phyloP scores from a whole-genome alignment of 805 yeast genomes.

The Candida broadrunensis region DNA sequence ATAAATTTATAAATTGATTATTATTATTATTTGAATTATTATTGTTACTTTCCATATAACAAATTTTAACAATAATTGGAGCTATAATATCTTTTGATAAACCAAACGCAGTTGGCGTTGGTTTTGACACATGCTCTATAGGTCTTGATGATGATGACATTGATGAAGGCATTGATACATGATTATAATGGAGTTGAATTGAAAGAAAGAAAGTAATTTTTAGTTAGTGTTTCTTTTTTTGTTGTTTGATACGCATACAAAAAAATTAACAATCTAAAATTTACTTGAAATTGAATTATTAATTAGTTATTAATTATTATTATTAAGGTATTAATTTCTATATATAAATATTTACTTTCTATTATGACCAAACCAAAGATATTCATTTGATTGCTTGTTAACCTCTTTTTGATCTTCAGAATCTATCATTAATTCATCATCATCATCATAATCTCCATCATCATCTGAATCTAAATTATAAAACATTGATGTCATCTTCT shows the following conservation, averaged over 20 bases:
- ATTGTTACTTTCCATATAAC: slow-evolving; percentile 22
- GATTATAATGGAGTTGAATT: too few relatives aligned
- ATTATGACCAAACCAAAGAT: slow-evolving; percentile 41
- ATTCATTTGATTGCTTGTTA: slow-evolving; percentile 13
- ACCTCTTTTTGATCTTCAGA: slow-evolving; percentile 5
- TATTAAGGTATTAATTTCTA: too few relatives aligned
- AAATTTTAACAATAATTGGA: slow-evolving; percentile 32
- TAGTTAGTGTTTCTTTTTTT: too few relatives aligned
- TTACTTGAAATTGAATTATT: too few relatives aligned
- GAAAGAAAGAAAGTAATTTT: too few relatives aligned
- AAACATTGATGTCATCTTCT: slow-evolving; percentile 21
- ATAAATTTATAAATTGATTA: slow-evolving; percentile 18
- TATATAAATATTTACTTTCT: slow-evolving; percentile 12
- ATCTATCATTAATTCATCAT: slow-evolving; percentile 5
- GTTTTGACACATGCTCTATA: slow-evolving; percentile 5
- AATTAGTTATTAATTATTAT: too few relatives aligned
- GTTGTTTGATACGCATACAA: too few relatives aligned
- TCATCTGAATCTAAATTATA: slow-evolving; percentile 24
- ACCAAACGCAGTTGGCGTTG: slow-evolving; percentile 30
- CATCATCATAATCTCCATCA: slow-evolving; percentile 9
- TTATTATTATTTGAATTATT: neutral
- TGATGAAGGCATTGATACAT: slow-evolving; percentile 3
- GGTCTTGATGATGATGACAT: slow-evolving; percentile 1
- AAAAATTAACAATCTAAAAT: too few relatives aligned
- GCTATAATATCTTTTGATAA: slow-evolving; percentile 34